Conservation (phyloP, 495 filamentous ascomycete genomes). For the Lophium mytilinum region DNA sequence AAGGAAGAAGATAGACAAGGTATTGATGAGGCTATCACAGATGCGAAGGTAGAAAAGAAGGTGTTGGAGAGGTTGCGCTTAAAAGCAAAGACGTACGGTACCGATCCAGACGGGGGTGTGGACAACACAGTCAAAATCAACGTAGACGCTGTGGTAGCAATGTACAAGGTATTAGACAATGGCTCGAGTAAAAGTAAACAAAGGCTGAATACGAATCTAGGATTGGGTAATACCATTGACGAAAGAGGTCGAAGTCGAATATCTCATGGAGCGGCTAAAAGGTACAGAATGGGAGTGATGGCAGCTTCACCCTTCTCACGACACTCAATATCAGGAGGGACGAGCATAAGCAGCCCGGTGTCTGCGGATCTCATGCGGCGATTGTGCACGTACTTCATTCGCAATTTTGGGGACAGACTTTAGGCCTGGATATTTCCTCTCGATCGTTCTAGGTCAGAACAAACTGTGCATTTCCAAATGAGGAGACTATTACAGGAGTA, state of each 20-base stretch:
- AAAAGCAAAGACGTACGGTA: slow-evolving; percentile 94
- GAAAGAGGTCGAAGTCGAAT: slow-evolving; percentile 95
- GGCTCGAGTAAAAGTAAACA: background rate
- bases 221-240: slow-evolving; percentile 94
- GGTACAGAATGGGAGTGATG: slow-evolving; percentile 53
- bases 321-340: too few species aligned
- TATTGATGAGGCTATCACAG: slow-evolving; percentile 85
- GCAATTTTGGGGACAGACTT: too few species aligned
- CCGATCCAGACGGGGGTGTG: slow-evolving; percentile 64
- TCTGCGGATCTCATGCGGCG: too few species aligned
- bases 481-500: too few species aligned
- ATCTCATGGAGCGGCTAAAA: slow-evolving; percentile 86
- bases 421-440: too few species aligned
- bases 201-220: slow-evolving; percentile 26
- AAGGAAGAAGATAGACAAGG: slow-evolving; percentile 65
- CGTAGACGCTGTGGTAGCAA: slow-evolving; percentile 81
- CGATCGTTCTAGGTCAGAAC: too few species aligned
- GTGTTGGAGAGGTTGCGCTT: slow-evolving; percentile 78
- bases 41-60: slow-evolving; percentile 80
- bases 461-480: too few species aligned
- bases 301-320: background rate
- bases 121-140: slow-evolving; percentile 68
- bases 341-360: background rate
- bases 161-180: slow-evolving; percentile 61
- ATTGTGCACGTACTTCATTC: too few species aligned